phyloP scores from a whole-genome alignment of 257 asterid species.

The Anisodus tanguticus region DNA sequence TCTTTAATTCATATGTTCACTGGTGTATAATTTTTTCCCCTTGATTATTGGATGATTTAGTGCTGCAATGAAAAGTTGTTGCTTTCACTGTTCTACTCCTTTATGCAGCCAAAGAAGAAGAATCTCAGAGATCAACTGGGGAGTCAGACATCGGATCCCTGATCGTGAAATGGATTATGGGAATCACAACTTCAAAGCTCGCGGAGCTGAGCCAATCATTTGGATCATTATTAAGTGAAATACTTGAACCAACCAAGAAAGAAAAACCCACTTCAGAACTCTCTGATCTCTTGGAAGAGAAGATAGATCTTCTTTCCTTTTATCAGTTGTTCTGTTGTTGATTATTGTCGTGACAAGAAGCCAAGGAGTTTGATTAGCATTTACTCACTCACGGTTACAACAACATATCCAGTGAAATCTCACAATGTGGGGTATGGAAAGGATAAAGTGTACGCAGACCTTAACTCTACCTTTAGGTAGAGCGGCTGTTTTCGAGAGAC shows the following conservation, averaged over 20 bases:
- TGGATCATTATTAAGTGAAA: constrained; percentile 42
- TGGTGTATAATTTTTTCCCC: not conserved
- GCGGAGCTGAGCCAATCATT: constrained; percentile 48
- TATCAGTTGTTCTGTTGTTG: constrained; percentile 53
- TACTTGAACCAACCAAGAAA: constrained; percentile 43
- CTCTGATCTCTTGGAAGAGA: constrained; percentile 54
- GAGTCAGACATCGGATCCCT: constrained; percentile 37
- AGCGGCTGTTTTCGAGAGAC: too few relatives aligned
- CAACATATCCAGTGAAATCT: too few relatives aligned
- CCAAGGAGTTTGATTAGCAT: constrained; percentile 29
- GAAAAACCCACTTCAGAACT: constrained; percentile 53
- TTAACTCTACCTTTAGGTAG: too few relatives aligned
- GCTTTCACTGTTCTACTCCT: constrained; percentile 1
- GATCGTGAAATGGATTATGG: constrained; percentile 51
- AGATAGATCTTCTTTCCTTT: constrained; percentile 58
- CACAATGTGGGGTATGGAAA: too few relatives aligned
- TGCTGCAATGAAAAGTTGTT: not conserved
- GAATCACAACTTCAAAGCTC: constrained; percentile 47
- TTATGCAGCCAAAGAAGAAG: constrained; percentile 44
- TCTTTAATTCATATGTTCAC: not conserved
- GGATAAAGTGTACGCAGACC: too few relatives aligned
- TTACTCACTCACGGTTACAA: not conserved
- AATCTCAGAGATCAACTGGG: constrained; percentile 24
- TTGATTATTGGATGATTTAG: not conserved
- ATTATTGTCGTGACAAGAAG: constrained; percentile 55